Conservation (phyloP, 164 flowering plant genomes). For the Malania oleifera region DNA sequence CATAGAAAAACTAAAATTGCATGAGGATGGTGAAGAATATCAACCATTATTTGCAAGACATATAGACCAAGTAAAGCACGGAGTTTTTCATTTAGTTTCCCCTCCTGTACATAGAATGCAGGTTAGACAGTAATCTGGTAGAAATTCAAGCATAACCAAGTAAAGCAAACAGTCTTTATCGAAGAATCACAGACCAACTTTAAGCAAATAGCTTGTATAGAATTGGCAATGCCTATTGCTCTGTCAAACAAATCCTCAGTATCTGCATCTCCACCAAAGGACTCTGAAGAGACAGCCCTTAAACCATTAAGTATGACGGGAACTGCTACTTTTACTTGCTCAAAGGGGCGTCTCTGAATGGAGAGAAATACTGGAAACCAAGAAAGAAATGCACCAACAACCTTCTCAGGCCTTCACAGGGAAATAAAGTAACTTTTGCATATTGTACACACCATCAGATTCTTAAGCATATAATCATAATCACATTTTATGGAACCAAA, state of each 20-base stretch:
- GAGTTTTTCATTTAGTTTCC: conserved; percentile 38
- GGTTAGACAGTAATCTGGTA: conserved; percentile 3
- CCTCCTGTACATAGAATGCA: conserved; percentile 45
- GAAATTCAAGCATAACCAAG: not conserved
- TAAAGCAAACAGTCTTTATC: conserved; percentile 1
- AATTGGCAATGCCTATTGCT: conserved; percentile 50
- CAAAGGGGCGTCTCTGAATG: conserved; percentile 69
- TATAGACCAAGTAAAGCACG: conserved; percentile 66
- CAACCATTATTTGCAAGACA: conserved; percentile 70
- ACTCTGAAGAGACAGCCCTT: conserved; percentile 29
- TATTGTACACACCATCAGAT: not conserved
- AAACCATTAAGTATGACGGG: conserved; percentile 40
- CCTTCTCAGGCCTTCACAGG: not conserved
- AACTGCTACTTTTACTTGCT: conserved; percentile 51
- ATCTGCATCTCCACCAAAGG: conserved; percentile 30
- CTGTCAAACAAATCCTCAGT: conserved; percentile 36
- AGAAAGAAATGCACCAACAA: conserved; percentile 7
- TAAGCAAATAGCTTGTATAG: conserved; percentile 43
- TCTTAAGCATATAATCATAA: not conserved
- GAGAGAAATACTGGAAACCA: conserved; percentile 50
- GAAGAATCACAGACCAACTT: conserved; percentile 53
- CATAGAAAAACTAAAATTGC: conserved; percentile 1
- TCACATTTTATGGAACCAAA: too few relatives aligned
- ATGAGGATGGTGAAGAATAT: conserved; percentile 7
- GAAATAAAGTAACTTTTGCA: not conserved